phyloP scores from a whole-genome alignment of 1,284 basidiomycete genomes.

The Apiotrichum mycotoxinovorans region DNA sequence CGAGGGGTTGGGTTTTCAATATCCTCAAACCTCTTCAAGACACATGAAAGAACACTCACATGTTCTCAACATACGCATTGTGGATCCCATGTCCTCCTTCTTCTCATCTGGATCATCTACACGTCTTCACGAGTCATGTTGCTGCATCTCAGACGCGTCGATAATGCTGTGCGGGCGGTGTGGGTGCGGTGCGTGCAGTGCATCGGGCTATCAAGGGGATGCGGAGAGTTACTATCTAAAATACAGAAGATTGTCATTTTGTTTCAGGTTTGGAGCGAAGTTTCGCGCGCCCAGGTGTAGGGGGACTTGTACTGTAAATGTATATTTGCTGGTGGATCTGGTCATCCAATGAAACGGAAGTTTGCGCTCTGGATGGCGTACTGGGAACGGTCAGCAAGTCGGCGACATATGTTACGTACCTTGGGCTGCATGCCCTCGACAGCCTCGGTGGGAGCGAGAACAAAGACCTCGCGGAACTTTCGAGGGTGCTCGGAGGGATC shows the following conservation, averaged over 20 bases:
- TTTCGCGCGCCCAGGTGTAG: background rate
- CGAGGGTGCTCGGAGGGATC: constrained; percentile 33
- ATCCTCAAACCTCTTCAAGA: too few relatives aligned
- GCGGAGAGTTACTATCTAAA: background rate
- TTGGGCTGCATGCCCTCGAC: constrained; percentile 44
- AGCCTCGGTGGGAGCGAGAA: constrained; percentile 34
- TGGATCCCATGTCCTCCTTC: too few relatives aligned
- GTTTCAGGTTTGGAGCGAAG: background rate
- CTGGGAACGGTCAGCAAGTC: constrained; percentile 16
- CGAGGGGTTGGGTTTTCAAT: too few relatives aligned
- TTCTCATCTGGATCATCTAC: too few relatives aligned
- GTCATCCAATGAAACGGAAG: constrained; percentile 44
- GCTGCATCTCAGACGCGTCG: too few relatives aligned
- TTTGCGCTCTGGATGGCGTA: constrained; percentile 43
- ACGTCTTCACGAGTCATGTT: too few relatives aligned
- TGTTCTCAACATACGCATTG: too few relatives aligned
- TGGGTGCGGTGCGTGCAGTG: too few relatives aligned
- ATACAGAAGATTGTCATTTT: background rate
- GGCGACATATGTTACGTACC: constrained; percentile 20
- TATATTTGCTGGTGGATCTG: background rate
- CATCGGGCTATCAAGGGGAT: background rate
- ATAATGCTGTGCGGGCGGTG: too few relatives aligned
- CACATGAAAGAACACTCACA: too few relatives aligned
- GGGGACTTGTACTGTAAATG: too few relatives aligned
- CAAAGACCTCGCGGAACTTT: constrained; percentile 47